These are phyloP conservation scores for Alternaria novae-zelandiae DNA, from an alignment of 2,329 filamentous ascomycete species.

Conservation along the genomic window DNA sequence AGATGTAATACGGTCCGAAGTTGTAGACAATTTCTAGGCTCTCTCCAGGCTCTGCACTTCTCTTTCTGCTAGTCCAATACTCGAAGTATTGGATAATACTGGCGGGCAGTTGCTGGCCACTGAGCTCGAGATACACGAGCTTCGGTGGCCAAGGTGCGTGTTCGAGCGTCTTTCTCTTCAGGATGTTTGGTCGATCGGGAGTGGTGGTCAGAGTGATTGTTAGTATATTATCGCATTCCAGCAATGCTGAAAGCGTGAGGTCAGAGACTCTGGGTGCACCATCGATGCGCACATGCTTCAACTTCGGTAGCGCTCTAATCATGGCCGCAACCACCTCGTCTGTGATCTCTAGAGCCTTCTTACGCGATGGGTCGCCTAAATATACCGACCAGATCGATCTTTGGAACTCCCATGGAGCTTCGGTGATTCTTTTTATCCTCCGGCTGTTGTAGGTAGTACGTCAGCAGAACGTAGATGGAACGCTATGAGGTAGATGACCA, in stretches of 20 bases:
- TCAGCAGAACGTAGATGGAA: too few species aligned
- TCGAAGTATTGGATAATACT: neutral
- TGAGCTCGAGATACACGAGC: neutral
- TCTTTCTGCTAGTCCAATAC: neutral
- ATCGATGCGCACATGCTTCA: neutral
- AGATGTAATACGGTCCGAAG: neutral
- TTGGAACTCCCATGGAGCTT: neutral
- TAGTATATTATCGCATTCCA: neutral
- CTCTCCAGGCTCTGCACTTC: neutral
- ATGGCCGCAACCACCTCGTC: neutral
- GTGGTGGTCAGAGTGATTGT: neutral
- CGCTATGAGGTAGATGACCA: too few species aligned
- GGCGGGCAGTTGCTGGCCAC: neutral
- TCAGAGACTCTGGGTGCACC: neutral
- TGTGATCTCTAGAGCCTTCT: neutral
- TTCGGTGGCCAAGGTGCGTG: neutral
- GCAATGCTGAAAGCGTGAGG: neutral
- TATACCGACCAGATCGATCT: too few species aligned
- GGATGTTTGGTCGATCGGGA: neutral
- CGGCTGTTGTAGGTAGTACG: too few species aligned
- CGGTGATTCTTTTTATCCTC: neutral
- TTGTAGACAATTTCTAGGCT: neutral
- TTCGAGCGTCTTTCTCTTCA: neutral
- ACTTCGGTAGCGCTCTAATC: too few species aligned
- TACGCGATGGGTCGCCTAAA: neutral